Evolutionary conservation across 1,284 basidiomycete species (phyloP), one percentile per base, ranked within the genome.

Genomic region (Moesziomyces antarcticus): DNA sequence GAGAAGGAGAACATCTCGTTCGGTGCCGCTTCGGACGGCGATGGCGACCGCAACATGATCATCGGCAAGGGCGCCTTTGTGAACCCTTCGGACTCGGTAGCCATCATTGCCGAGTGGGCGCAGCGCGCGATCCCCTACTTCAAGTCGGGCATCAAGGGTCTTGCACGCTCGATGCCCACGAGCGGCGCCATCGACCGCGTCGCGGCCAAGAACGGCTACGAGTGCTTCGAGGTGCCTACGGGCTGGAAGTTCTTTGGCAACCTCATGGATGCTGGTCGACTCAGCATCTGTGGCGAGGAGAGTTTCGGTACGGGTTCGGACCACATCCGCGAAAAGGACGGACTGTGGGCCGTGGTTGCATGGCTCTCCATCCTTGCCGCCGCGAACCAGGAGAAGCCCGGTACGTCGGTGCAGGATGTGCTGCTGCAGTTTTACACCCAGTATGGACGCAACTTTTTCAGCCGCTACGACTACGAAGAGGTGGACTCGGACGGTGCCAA

Each of bases 231-330:
- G 85, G 95, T 98, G 18, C 96, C 96, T 5, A 99, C 96, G 33
- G 95, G 96, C 59, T 97, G 94, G 96, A 99, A 99, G 86, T 99
- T 99, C 90, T 99, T 99, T 84, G 97, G 96, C 56, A 99, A 99
- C 87, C 88, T 99, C 74, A 99, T 99, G 96, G 96, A 99, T 85
- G 96, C 97, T 46, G 95, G 94, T 0, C 89, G 93, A 46, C 89
- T 99, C 43, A 97, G 94, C 52, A 98, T 99, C 84, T 99, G 96
- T 82, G 96, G 96, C 76, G 96, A 99, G 85, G 96, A 99, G 87
- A 95, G 93, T 11, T 99, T 99, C 85, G 96, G 96, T 66, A 99
- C 96, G n/a, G 96, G 96, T 20, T 98, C 96, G 18, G 96, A 99
- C 86, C 96, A 99, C 86, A 97, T 99, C 79, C 92, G 96, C 73